Conservation (phyloP, 2,329 filamentous ascomycete species). For the Colletotrichum lindemuthianum region DNA sequence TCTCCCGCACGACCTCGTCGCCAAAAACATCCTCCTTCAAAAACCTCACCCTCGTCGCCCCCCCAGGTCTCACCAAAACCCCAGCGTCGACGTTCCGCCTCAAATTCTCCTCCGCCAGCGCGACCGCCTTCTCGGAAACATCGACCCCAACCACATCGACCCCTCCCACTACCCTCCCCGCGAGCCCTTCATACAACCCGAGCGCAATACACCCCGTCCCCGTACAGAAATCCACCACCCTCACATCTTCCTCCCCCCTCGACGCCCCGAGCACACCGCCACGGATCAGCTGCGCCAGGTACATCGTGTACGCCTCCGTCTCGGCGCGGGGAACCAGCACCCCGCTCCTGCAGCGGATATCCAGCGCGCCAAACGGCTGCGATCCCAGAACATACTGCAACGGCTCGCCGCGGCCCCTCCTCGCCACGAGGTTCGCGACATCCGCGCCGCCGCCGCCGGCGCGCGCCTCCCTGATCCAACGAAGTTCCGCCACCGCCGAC, state of each 20-base stretch:
- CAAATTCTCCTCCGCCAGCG: slow-evolving; percentile 73
- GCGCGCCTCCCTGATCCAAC: slow-evolving; percentile 72
- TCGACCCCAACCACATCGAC: slow-evolving; percentile 77
- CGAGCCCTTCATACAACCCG: slow-evolving; percentile 73
- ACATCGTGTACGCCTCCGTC: slow-evolving; percentile 74
- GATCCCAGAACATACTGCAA: slow-evolving; percentile 90
- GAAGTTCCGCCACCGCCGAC: slow-evolving; percentile 75
- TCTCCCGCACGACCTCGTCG: slow-evolving; percentile 47
- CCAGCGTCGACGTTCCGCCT: slow-evolving; percentile 53
- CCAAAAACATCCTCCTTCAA: slow-evolving; percentile 60
- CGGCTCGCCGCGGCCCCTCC: slow-evolving; percentile 72
- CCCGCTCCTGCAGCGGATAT: slow-evolving; percentile 78
- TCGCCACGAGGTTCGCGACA: slow-evolving; percentile 53
- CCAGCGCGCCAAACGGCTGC: slow-evolving; percentile 86
- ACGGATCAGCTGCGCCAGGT: slow-evolving; percentile 59
- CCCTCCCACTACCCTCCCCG: slow-evolving; percentile 44
- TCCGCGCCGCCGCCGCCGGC: slow-evolving; percentile 9
- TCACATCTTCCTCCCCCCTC: slow-evolving; percentile 49
- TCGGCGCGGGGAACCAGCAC: slow-evolving; percentile 89
- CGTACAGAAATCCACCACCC: slow-evolving; percentile 86
- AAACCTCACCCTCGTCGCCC: slow-evolving; percentile 53
- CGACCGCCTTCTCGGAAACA: slow-evolving; percentile 72
- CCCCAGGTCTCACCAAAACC: slow-evolving; percentile 36
- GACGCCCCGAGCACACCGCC: slow-evolving; percentile 28
- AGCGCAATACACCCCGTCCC: slow-evolving; percentile 92